These are phyloP conservation scores for Hordeum marinum DNA, from an alignment of 176 grass and related monocot genomes.

Conservation along the genomic window DNA sequence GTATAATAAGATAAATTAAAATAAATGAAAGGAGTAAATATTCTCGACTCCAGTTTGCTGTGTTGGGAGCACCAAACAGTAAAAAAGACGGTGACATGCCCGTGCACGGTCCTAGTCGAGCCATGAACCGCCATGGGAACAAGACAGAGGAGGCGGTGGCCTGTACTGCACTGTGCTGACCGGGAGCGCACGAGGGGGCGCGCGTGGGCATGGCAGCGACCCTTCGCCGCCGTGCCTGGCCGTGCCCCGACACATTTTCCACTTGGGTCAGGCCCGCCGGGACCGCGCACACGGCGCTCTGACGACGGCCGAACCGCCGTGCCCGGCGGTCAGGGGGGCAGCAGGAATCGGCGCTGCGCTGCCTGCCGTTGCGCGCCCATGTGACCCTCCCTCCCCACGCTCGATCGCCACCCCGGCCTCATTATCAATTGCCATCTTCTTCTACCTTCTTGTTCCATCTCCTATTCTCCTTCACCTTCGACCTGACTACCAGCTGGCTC, in stretches of 20 bases:
- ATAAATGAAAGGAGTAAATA: too few relatives aligned
- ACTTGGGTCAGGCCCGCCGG: not conserved
- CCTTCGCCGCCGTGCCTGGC: not conserved
- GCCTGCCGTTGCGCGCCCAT: constrained; percentile 21
- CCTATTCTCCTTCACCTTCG: not conserved
- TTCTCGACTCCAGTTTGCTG: too few relatives aligned
- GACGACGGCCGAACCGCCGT: constrained; percentile 31
- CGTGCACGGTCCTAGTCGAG: not conserved
- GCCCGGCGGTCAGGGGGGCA: constrained; percentile 28
- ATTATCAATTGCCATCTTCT: not conserved
- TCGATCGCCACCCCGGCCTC: not conserved
- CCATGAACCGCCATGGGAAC: not conserved
- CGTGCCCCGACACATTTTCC: constrained; percentile 45
- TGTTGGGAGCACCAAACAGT: too few relatives aligned
- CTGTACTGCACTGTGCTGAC: not conserved
- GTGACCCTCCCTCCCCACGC: not conserved
- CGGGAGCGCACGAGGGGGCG: not conserved
- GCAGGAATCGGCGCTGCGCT: constrained; percentile 26
- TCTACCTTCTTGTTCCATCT: not conserved
- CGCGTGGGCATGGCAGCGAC: not conserved
- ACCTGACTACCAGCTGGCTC: too few relatives aligned
- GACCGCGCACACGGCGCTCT: not conserved
- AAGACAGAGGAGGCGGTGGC: not conserved
- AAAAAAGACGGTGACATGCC: too few relatives aligned
- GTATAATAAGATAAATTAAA: too few relatives aligned